Conservation (phyloP, 129 eudicot genomes). For the Arctium minus region DNA sequence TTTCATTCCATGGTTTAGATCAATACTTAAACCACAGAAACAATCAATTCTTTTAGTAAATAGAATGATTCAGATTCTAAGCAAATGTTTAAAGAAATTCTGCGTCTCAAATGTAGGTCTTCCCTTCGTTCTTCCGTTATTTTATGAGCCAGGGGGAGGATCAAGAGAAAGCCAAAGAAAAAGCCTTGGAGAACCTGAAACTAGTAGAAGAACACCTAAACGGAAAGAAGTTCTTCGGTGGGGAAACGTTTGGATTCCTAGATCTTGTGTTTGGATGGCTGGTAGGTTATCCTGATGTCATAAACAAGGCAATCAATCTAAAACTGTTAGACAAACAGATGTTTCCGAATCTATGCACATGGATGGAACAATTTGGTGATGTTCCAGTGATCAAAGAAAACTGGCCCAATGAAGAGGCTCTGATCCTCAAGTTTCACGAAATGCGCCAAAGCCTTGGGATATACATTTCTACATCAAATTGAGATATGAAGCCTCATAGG, state of each 20-base stretch:
- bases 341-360: slow-evolving; percentile 35
- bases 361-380: slow-evolving; percentile 37
- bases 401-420: slow-evolving; percentile 43
- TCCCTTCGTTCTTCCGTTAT: slow-evolving; percentile 25
- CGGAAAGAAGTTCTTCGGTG: slow-evolving; percentile 53
- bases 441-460: neutral
- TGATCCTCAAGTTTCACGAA: slow-evolving; percentile 32
- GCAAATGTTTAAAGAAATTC: neutral
- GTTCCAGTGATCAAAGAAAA: slow-evolving; percentile 42
- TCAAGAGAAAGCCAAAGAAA: slow-evolving; percentile 34
- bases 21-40: neutral
- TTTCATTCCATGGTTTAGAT: neutral
- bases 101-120: slow-evolving; percentile 24
- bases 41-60: neutral
- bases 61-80: neutral
- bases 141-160: slow-evolving; percentile 29
- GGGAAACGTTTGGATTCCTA: slow-evolving; percentile 43
- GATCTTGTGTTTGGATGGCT: slow-evolving; percentile 39
- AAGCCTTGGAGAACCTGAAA: slow-evolving; percentile 29
- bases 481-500: slow-evolving; percentile 1
- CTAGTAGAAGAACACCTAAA: slow-evolving; percentile 37
- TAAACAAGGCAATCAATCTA: slow-evolving; percentile 27
- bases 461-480: slow-evolving; percentile 20
- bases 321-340: slow-evolving; percentile 29
- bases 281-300: neutral